phyloP scores from a whole-genome alignment of 208 protist species.

The Leishmania gerbilli region DNA sequence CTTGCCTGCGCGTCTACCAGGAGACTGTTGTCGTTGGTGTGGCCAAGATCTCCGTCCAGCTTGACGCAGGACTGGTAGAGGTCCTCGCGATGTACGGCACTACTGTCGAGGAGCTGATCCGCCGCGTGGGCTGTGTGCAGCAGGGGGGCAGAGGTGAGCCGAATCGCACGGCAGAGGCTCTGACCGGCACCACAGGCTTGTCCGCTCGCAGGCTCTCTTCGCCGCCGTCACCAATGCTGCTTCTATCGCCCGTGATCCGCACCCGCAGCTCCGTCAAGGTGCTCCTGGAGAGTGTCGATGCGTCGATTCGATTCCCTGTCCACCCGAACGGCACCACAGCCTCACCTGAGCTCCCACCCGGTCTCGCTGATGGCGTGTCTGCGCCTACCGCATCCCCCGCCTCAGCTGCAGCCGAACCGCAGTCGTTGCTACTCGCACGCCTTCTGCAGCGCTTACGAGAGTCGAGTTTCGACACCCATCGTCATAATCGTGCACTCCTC shows the following conservation, averaged over 20 bases:
- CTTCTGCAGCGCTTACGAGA: slow-evolving; percentile 33
- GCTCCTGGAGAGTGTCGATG: slow-evolving; percentile 34
- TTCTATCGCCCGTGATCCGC: background rate
- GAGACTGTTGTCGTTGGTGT: slow-evolving; percentile 33
- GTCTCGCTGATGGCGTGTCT: background rate
- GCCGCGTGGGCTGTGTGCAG: background rate
- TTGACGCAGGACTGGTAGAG: slow-evolving; percentile 26
- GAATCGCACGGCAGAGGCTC: background rate
- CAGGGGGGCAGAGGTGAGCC: background rate
- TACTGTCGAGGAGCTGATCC: slow-evolving; percentile 10
- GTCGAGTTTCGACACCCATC: slow-evolving; percentile 26
- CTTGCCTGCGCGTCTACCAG: slow-evolving; percentile 12
- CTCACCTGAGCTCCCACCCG: background rate
- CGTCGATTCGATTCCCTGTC: slow-evolving; percentile 31
- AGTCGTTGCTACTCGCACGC: slow-evolving; percentile 18
- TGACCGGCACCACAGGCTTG: background rate
- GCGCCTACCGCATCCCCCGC: background rate
- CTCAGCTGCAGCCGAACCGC: background rate
- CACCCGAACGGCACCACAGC: background rate
- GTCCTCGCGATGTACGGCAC: slow-evolving; percentile 25
- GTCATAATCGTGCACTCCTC: slow-evolving; percentile 5
- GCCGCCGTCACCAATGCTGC: background rate
- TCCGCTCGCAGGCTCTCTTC: background rate
- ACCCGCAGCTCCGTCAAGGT: slow-evolving; percentile 26
- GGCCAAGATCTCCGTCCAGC: slow-evolving; percentile 27